Evolutionary conservation across 257 asterid species (phyloP), one percentile per base, ranked within the genome.

Genomic region (Ballota nigra): DNA sequence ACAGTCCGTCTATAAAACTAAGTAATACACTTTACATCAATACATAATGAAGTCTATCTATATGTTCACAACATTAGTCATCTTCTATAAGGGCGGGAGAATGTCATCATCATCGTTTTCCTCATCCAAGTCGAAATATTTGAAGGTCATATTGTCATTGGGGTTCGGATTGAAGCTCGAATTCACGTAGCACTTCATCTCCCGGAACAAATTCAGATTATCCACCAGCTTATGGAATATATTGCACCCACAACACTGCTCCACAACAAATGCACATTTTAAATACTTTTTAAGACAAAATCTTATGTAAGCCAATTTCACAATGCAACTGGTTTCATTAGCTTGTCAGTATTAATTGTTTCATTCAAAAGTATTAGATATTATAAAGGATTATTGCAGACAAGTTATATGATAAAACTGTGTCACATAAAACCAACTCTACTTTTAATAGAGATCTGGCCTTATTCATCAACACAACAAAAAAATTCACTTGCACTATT

Each of bases 241-340:
- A 78, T 91, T 91, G 89, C 99, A 95, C 62, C 99, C 99, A 65
- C 98, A 95, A 75, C 99, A 95, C 99, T 92, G 65, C 58, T 66
- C 31, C 51, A 72, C 93, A 90, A 71, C 97, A 90, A 26, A 26
- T 26, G 29, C 29, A 26, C 3, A 26, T 26, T 26, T 1, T 26
- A 1, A 26, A 26, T 3, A 26, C 29, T n/a, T n/a, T n/a, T n/a
- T n/a, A n/a, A n/a, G n/a, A n/a, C n/a, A n/a, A n/a, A n/a, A n/a
- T n/a, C n/a, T n/a, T n/a, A n/a, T n/a, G n/a, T n/a, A n/a, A n/a
- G n/a, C n/a, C n/a, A n/a, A n/a, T n/a, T n/a, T n/a, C n/a, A n/a
- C n/a, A n/a, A n/a, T n/a, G n/a, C n/a, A n/a, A n/a, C n/a, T n/a
- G n/a, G n/a, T n/a, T n/a, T n/a, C n/a, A n/a, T n/a, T n/a, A n/a